phyloP scores from a whole-genome alignment of 2,329 filamentous ascomycete genomes.

The Pseudogymnoascus sp. region DNA sequence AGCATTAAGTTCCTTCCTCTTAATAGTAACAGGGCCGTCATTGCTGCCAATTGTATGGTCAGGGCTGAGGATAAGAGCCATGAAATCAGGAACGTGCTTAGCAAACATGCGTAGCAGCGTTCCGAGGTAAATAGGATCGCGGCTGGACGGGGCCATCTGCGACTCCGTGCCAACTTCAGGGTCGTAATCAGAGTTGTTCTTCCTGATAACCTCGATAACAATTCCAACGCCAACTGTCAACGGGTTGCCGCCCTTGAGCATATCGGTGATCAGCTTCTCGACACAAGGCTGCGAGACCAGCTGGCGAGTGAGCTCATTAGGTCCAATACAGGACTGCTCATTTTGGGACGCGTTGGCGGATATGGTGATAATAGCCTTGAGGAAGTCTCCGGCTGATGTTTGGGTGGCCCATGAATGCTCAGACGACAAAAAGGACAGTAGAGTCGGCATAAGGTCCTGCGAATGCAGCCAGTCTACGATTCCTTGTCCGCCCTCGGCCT shows the following conservation, averaged over 20 bases:
- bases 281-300: slow-evolving; percentile 83
- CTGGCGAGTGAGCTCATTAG: slow-evolving; percentile 92
- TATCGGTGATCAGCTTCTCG: slow-evolving; percentile 77
- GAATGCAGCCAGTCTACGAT: slow-evolving; percentile 96
- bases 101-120: slow-evolving; percentile 85
- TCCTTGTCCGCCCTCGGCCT: slow-evolving; percentile 81
- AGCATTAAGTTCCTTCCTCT: slow-evolving; percentile 69
- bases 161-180: slow-evolving; percentile 80
- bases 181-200: slow-evolving; percentile 99
- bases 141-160: slow-evolving; percentile 70
- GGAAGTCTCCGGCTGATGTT: slow-evolving; percentile 92
- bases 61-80: slow-evolving; percentile 77
- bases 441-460: slow-evolving; percentile 76
- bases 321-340: slow-evolving; percentile 97
- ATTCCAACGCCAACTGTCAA: slow-evolving; percentile 95
- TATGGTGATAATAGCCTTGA: slow-evolving; percentile 98
- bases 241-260: slow-evolving; percentile 89
- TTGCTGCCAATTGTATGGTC: slow-evolving; percentile 51
- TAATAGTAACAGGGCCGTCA: slow-evolving; percentile 52
- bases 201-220: slow-evolving; percentile 95
- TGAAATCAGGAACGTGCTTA: slow-evolving; percentile 86
- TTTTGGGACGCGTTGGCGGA: slow-evolving; percentile 97
- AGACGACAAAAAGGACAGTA: slow-evolving; percentile 80
- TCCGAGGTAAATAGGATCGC: slow-evolving; percentile 93
- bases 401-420: slow-evolving; percentile 85